Conservation (phyloP, 2,329 filamentous ascomycete genomes). For the Aspergillus sp. region DNA sequence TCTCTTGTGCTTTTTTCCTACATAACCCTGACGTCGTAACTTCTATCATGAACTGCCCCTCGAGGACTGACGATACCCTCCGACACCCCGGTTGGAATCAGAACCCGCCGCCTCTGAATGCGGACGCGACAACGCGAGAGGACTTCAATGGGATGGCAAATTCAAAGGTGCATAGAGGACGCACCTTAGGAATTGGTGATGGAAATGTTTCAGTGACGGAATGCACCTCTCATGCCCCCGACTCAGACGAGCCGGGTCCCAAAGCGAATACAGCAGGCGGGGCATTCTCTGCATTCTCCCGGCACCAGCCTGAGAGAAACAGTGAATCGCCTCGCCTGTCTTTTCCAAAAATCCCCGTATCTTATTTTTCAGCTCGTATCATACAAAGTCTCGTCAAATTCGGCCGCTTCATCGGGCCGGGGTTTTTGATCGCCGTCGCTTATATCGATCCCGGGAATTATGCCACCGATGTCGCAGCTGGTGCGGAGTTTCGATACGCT, state of each 20-base stretch:
- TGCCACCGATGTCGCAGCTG: slow-evolving; percentile 50
- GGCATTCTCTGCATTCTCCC: slow-evolving; percentile 29
- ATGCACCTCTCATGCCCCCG: slow-evolving; percentile 19
- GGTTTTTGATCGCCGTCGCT: slow-evolving; percentile 50
- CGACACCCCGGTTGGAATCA: slow-evolving; percentile 60
- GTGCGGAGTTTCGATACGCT: slow-evolving; percentile 45
- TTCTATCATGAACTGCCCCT: slow-evolving; percentile 63
- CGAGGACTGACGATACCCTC: slow-evolving; percentile 57
- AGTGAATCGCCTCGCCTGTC: slow-evolving; percentile 34
- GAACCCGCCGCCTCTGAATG: slow-evolving; percentile 57
- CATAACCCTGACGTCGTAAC: neutral
- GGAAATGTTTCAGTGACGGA: slow-evolving; percentile 26
- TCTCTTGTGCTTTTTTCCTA: too few species aligned
- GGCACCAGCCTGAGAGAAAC: slow-evolving; percentile 29
- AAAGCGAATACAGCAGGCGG: slow-evolving; percentile 28
- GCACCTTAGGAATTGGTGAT: slow-evolving; percentile 25
- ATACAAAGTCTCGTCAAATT: slow-evolving; percentile 40
- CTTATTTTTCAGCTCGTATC: slow-evolving; percentile 14
- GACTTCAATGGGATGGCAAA: slow-evolving; percentile 64
- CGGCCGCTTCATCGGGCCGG: slow-evolving; percentile 47
- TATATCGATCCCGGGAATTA: slow-evolving; percentile 54
- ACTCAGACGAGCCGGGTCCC: slow-evolving; percentile 22
- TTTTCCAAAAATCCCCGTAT: slow-evolving; percentile 19
- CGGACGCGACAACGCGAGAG: slow-evolving; percentile 62
- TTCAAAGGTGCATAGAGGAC: slow-evolving; percentile 50